Evolutionary conservation across 805 yeast species (phyloP), one percentile per base, ranked within the genome.

Genomic region (Ogataea sp.): DNA sequence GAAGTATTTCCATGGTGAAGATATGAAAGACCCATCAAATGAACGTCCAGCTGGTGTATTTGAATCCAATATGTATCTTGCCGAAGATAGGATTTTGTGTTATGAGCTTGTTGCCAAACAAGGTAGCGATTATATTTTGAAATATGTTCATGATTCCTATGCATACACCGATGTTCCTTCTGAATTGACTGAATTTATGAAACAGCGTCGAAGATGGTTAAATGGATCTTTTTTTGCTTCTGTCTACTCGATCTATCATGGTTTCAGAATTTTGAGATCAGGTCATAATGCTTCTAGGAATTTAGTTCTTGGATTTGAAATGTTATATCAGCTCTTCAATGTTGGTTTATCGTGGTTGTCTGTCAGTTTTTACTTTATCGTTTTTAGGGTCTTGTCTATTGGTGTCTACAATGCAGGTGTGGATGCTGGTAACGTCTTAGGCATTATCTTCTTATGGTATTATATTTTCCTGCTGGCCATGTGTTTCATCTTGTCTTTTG

Each of bases 91-190:
- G 61, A 87, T 90, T 43, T 67, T 90, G 50, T 90, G 97, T 73
- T 90, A 85, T 66, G 97, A 90, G 64, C 70, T 90, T 38, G 95
- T 90, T 13, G 88, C 95, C 2, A 90, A 90, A 53, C 70, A 67
- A 38, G 63, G 72, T 37, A 69, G 76, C 43, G 71, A 78, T 42
- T 89, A 95, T 78, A 65, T 84, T 20, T 72, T 90, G 50, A 74
- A 80, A 49, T 89, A 88, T 52, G 95, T 89, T 50, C 82, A 86
- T 58, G 76, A 80, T 48, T 90, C 96, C 4, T 78, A 74, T 51
- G 97, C 96, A 1, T 89, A 86, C 48, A 90, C 97, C 6, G 97
- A 90, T 71, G 97, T 89, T 32, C 97, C 97, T 4, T 90, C 85
- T 42, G 67, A 74, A 26, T 75, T 90, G 30, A 77, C 88, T n/a